A percentile compares a stretch with the other conserved stretches of the same genome.
These are phyloP conservation scores for Hygrophorus pudorinus DNA, from an alignment of 768 basidiomycete genomes.

Conservation along the genomic window DNA sequence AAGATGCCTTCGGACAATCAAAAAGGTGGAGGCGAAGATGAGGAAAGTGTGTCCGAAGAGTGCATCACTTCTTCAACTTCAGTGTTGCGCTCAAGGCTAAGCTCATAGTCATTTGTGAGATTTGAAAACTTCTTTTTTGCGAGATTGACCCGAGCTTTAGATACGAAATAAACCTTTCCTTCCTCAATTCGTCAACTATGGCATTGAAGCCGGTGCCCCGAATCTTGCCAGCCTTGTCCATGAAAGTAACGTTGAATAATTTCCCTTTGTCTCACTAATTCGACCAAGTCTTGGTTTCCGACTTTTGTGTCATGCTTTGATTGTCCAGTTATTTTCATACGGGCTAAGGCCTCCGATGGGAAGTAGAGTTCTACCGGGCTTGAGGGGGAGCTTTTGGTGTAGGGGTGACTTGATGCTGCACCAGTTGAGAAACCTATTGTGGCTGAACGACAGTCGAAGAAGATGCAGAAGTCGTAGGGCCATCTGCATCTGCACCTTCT, in stretches of 20 bases:
- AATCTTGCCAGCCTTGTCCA: constrained; percentile 94
- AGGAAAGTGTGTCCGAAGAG: too few relatives aligned
- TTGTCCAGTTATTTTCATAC: constrained; percentile 98
- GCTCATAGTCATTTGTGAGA: constrained; percentile 86
- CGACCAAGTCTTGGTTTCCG: constrained; percentile 83
- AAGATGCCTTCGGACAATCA: too few relatives aligned
- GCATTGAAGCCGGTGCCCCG: constrained; percentile 86
- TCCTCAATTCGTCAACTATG: constrained; percentile 80
- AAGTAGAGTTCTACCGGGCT: constrained; percentile 27
- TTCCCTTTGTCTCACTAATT: constrained; percentile 90
- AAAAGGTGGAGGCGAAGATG: too few relatives aligned
- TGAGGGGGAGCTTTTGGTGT: constrained; percentile 7
- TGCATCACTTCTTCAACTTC: constrained; percentile 81
- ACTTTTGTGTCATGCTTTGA: constrained; percentile 91
- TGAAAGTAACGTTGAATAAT: constrained; percentile 83
- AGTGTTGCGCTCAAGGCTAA: constrained; percentile 74
- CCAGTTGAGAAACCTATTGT: constrained; percentile 7
- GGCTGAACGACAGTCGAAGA: constrained; percentile 7
- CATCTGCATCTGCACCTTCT: neutral
- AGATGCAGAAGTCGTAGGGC: too few relatives aligned
- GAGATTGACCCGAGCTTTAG: constrained; percentile 84
- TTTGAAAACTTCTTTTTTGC: constrained; percentile 97
- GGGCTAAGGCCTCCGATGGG: constrained; percentile 94
- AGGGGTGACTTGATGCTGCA: constrained; percentile 10
- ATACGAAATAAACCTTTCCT: constrained; percentile 87